Conservation (phyloP, 1,284 basidiomycete species). For the Ceratobasidium sp. region DNA sequence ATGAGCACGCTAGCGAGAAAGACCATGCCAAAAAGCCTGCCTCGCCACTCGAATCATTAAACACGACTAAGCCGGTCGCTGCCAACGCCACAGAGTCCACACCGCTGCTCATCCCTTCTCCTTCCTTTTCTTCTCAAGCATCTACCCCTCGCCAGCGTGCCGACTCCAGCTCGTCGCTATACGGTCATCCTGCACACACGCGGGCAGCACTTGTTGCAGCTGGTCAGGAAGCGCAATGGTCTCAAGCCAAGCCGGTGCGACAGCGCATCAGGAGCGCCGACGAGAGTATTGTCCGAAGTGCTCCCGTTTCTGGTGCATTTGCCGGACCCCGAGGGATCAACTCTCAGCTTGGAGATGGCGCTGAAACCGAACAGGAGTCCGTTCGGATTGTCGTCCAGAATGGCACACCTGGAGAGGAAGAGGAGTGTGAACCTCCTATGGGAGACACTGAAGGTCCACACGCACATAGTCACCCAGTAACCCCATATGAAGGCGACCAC, state of each 20-base stretch:
- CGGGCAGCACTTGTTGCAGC: conserved; percentile 89
- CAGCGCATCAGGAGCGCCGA: conserved; percentile 26
- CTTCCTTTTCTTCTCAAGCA: conserved; percentile 12
- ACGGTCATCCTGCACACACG: conserved; percentile 88
- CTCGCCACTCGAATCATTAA: conserved; percentile 42
- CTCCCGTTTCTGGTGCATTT: conserved; percentile 35
- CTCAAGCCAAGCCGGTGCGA: conserved; percentile 23
- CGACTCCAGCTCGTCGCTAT: conserved; percentile 71
- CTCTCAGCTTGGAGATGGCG: conserved; percentile 10
- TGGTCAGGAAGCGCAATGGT: conserved; percentile 67
- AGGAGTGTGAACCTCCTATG: conserved; percentile 41
- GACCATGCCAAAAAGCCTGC: conserved; percentile 17
- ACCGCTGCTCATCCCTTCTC: conserved; percentile 32
- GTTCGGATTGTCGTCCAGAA: conserved; percentile 32
- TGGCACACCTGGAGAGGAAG: conserved; percentile 34
- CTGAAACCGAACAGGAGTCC: background rate
- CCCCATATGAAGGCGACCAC: conserved; percentile 47
- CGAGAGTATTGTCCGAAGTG: conserved; percentile 38
- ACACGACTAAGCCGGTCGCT: conserved; percentile 49
- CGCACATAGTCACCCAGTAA: conserved; percentile 61
- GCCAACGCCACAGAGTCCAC: conserved; percentile 48
- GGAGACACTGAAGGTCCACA: conserved; percentile 37
- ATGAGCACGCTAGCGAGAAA: conserved; percentile 56
- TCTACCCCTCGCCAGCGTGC: conserved; percentile 54
- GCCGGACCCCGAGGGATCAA: conserved; percentile 10